These are phyloP conservation scores for Globisporangium camurandrum DNA, from an alignment of 352 stramenopile genomes.

Conservation along the genomic window DNA sequence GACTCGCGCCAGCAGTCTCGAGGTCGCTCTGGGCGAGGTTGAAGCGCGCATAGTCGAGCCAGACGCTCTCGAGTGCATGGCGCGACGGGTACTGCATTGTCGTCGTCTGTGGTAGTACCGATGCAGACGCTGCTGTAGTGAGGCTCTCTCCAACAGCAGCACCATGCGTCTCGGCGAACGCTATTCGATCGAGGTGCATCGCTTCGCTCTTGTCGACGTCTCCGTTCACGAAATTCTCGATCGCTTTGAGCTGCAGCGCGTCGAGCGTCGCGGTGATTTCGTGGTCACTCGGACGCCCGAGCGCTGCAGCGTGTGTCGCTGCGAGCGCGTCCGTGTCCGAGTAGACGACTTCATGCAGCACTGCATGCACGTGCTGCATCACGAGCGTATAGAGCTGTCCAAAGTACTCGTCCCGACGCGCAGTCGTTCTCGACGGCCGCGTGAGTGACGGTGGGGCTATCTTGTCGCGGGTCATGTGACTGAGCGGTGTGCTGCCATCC, in stretches of 20 bases:
- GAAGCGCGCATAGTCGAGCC: constrained; percentile 64
- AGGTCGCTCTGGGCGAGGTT: constrained; percentile 36
- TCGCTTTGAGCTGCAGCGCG: constrained; percentile 35
- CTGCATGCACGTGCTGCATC: constrained; percentile 69
- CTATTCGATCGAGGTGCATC: constrained; percentile 59
- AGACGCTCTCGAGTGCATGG: constrained; percentile 23
- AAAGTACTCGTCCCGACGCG: constrained; percentile 52
- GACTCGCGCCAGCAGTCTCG: constrained; percentile 43
- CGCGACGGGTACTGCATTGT: constrained; percentile 1
- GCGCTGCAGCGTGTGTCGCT: constrained; percentile 14
- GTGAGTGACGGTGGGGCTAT: background rate
- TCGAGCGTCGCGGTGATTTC: constrained; percentile 23
- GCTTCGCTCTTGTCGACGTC: constrained; percentile 56
- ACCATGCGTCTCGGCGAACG: constrained; percentile 35
- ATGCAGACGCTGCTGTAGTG: no score
- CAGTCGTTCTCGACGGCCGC: background rate
- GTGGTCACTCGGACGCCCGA: constrained; percentile 15
- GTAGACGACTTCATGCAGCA: constrained; percentile 59
- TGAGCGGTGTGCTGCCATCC: no score
- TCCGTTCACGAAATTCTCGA: constrained; percentile 67
- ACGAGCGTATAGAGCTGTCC: constrained; percentile 55
- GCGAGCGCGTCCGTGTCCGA: constrained; percentile 28
- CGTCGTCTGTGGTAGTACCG: no score
- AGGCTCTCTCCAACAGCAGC: background rate
- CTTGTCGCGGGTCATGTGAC: background rate